Base-by-base conservation (phyloP, 2,329 filamentous ascomycete species). In the Coniochaeta prunicola region DNA sequence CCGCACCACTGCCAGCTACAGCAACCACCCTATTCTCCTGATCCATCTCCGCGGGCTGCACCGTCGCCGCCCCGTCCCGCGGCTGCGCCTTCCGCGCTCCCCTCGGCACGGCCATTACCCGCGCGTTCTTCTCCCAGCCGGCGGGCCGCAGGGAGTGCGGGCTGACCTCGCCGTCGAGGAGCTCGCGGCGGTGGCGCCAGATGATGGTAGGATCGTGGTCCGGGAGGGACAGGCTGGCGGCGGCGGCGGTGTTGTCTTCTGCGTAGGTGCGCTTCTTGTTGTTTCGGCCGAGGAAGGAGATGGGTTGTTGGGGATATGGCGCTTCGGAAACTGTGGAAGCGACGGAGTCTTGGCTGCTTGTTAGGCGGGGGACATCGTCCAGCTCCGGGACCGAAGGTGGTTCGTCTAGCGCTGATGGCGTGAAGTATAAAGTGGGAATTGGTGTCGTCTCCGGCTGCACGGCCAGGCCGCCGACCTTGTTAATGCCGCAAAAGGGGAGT, bases 401-500 rank as follows among this genome's bases (percentile, higher is more conserved):
- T 33, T 33, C 13, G 53, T 34, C 34, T 36, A 36, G 40, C 31
- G 59, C 33, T 40, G 59, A 28, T 1, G 58, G 17, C 45, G 57
- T 58, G 53, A 61, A 61, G 53, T 59, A 31, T 3, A 59, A 2
- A 15, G 59, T 12, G 17, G 59, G 45, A 15, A 50, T 50, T 21
- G 45, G 45, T 2, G 12, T 10, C 6, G 45, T 21, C 3, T 55
- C 33, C 15, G 83, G 77, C 69, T 91, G 88, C 30, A 80, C 76
- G 31, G 81, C 81, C 45, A 87, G 74, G 0, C 89, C 89, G 40
- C 89, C 90, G 59, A 90, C 79, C 67, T 87, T 91, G 74, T 91
- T 81, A 64, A 94, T 80, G 28, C 90, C 91, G 69, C 90, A 93
- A 69, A 92, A 96, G 0, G 91, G 91, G 8, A 87, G 76, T 4